These are phyloP conservation scores for Aspergillus cavernicola DNA, from an alignment of 495 filamentous ascomycete genomes.

Conservation along the genomic window DNA sequence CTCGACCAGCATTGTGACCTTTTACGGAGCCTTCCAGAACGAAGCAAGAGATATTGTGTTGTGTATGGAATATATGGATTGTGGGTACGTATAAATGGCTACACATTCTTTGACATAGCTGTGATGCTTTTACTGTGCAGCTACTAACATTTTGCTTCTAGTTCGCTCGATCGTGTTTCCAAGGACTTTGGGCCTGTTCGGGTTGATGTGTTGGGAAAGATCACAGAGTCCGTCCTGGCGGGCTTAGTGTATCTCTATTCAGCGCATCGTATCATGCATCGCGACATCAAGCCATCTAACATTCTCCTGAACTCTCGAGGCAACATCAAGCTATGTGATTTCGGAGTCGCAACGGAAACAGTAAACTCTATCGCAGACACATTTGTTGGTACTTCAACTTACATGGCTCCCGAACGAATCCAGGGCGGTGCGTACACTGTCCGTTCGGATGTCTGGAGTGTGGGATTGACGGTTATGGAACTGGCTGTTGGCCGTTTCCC, in stretches of 20 bases:
- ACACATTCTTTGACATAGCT: background rate
- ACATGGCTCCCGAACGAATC: slow-evolving; percentile 98
- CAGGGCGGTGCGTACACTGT: slow-evolving; percentile 95
- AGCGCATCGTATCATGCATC: slow-evolving; percentile 93
- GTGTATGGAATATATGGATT: slow-evolving; percentile 99
- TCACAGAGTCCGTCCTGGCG: slow-evolving; percentile 92
- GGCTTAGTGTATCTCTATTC: slow-evolving; percentile 93
- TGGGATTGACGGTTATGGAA: slow-evolving; percentile 95
- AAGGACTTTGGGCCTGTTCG: slow-evolving; percentile 91
- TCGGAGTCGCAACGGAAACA: slow-evolving; percentile 93
- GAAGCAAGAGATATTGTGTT: slow-evolving; percentile 94
- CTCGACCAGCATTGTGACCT: slow-evolving; percentile 91
- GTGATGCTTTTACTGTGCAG: background rate
- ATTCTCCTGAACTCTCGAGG: slow-evolving; percentile 91
- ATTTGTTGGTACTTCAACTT: slow-evolving; percentile 96
- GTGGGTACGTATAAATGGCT: slow-evolving; percentile 70
- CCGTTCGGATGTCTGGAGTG: slow-evolving; percentile 98
- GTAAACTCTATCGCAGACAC: slow-evolving; percentile 97
- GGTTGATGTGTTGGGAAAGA: slow-evolving; percentile 99
- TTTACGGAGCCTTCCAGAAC: slow-evolving; percentile 96
- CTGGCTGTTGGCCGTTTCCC: slow-evolving; percentile 95
- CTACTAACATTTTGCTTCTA: slow-evolving; percentile 5
- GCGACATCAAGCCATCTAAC: slow-evolving; percentile 98
- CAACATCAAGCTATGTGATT: slow-evolving; percentile 95
- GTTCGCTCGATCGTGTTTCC: slow-evolving; percentile 91